Conservation (phyloP, 2,329 filamentous ascomycete genomes). For the Fusarium penzigii region DNA sequence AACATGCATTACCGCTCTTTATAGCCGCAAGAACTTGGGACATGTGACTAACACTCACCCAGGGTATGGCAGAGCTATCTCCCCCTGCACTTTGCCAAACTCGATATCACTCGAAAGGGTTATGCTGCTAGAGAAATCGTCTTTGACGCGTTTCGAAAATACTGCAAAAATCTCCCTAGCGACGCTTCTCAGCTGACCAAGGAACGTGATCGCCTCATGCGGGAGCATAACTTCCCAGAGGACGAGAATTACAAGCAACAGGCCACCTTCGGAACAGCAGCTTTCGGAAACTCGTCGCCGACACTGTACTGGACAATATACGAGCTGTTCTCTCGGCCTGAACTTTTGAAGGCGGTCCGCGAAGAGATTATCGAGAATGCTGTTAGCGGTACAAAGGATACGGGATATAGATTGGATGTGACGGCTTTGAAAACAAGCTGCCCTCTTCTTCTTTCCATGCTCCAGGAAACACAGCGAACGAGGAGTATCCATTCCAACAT, state of each 20-base stretch:
- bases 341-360: conserved; percentile 13
- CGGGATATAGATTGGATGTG: conserved; percentile 11
- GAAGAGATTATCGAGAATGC: conserved; percentile 6
- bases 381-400: conserved; percentile 1
- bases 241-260: conserved; percentile 19
- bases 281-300: conserved; percentile 17
- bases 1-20: no score
- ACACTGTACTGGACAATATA: conserved; percentile 19
- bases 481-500: conserved; percentile 18
- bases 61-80: conserved; percentile 23
- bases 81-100: conserved; percentile 5
- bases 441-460: conserved; percentile 8
- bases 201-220: conserved; percentile 5
- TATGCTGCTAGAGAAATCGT: conserved; percentile 19
- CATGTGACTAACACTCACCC: background rate
- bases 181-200: conserved; percentile 16
- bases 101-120: conserved; percentile 15
- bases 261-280: conserved; percentile 14
- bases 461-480: conserved; percentile 15
- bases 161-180: conserved; percentile 9
- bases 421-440: conserved; percentile 17
- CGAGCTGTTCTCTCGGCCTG: conserved; percentile 15
- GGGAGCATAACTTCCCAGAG: conserved; percentile 14
- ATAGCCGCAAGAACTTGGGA: no score
- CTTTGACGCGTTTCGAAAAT: conserved; percentile 17